A percentile compares a stretch with the other conserved stretches of the same genome.
phyloP scores from a whole-genome alignment of 2,329 filamentous ascomycete species.

The Tolypocladium ovalisporum region DNA sequence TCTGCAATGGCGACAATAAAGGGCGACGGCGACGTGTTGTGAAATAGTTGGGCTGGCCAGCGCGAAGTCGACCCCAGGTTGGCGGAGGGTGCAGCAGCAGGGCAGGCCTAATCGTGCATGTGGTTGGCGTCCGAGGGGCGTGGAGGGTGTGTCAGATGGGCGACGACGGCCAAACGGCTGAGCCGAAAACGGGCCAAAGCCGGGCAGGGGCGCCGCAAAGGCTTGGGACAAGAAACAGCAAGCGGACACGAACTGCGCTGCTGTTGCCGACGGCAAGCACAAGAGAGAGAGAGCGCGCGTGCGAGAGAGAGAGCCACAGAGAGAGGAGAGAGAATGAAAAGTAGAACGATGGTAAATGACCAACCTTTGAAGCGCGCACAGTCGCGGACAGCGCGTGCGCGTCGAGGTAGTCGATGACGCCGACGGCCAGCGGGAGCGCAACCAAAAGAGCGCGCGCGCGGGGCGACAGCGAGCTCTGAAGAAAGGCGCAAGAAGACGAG shows the following conservation, averaged over 20 bases:
- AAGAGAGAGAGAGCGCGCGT: neutral
- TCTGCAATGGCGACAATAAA: slow-evolving; percentile 27
- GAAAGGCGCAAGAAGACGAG: neutral
- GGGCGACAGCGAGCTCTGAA: neutral
- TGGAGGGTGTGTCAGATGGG: slow-evolving; percentile 7
- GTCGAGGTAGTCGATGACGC: slow-evolving; percentile 2
- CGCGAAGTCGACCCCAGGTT: slow-evolving; percentile 17
- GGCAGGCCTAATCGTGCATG: slow-evolving; percentile 35
- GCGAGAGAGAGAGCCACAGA: neutral
- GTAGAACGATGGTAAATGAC: neutral
- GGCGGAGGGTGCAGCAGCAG: slow-evolving; percentile 28
- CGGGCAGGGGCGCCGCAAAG: neutral
- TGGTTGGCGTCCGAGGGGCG: slow-evolving; percentile 33
- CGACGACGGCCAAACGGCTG: slow-evolving; percentile 1
- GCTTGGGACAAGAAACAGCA: neutral
- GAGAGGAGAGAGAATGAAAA: neutral
- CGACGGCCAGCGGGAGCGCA: slow-evolving; percentile 4
- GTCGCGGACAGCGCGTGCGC: slow-evolving; percentile 6
- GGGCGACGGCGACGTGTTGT: slow-evolving; percentile 51
- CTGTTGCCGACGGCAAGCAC: neutral
- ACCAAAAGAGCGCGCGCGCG: neutral
- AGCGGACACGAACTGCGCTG: neutral
- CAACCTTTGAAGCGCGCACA: slow-evolving; percentile 5
- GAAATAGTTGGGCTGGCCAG: slow-evolving; percentile 44
- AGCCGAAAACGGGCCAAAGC: slow-evolving; percentile 2